Base-by-base conservation (phyloP, 768 basidiomycete genomes). In the Hypholoma sublateritium region DNA sequence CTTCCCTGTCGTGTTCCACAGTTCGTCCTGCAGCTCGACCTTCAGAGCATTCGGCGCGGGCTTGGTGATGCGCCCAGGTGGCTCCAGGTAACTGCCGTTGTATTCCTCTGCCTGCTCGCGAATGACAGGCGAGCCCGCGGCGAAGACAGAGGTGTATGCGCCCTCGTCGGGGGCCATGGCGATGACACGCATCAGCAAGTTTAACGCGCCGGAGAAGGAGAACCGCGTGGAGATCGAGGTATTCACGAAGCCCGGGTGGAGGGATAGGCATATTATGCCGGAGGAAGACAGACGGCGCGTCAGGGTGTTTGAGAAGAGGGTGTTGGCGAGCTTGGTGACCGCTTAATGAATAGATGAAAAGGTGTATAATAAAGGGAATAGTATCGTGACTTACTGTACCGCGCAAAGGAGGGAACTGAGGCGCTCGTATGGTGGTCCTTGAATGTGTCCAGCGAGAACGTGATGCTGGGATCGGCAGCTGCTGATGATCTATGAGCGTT, bases 241-340 rank as follows among this genome's bases (percentile, higher is more conserved):
- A 37, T 70, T 63, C 16, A 79, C 74, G 1, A 53, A 50, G 5
- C 80, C 80, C 0, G 80, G 80, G 60, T 79, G 69, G 0, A 79
- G 34, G 2, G 74, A 58, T 34, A 78, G 64, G 37, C 61, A 70
- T 12, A 71, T 72, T 50, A 77, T 72, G 12, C 66, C 63, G 0
- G 68, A 64, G 12, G 64, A 68, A 41, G 54, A 53, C n/a, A 83
- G 36, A 35, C 21, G 70, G 50, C 62, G 71, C 48, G 84, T 81
- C 21, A 86, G 68, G 57, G 78, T 74, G 17, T 72, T 73, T 1
- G 72, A 72, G 43, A 74, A 81, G 4, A 84, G 70, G 14, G 77
- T 60, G 43, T 72, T 72, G 3, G 76, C 74, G 36, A 85, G 69
- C 61, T 85, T 85, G 28, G 24, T 28, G 2, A 32, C 17, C 36